Evolutionary conservation across 208 protist genomes (phyloP).

Genomic region (Balamuthia mandrillaris): DNA sequence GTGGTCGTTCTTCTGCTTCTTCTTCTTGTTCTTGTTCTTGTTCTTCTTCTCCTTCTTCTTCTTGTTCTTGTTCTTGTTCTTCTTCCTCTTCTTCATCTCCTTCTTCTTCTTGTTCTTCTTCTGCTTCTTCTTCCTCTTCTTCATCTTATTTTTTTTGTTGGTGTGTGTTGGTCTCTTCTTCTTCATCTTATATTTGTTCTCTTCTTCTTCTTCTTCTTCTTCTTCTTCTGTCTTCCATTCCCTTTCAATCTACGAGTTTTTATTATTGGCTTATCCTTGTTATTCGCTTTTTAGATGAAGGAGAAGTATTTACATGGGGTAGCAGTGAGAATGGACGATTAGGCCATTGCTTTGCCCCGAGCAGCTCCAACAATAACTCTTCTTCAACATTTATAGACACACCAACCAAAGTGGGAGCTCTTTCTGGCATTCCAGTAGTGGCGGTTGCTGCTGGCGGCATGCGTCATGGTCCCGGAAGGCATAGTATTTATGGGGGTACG

Average conservation of each 20-base stretch:
- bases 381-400: too few species aligned
- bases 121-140: conserved; percentile 55
- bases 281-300: too few species aligned
- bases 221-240: conserved; percentile 77
- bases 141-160: conserved; percentile 36
- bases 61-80: background rate
- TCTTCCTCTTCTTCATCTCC: conserved; percentile 24
- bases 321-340: too few species aligned
- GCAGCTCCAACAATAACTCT: too few species aligned
- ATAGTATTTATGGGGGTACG: too few species aligned
- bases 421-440: too few species aligned
- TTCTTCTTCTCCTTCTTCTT: background rate
- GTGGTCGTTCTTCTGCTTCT: background rate
- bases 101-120: conserved; percentile 47
- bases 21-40: conserved; percentile 2
- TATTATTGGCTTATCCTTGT: background rate
- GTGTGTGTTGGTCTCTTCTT: conserved; percentile 72
- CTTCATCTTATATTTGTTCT: conserved; percentile 64
- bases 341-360: too few species aligned
- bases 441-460: too few species aligned
- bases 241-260: conserved; percentile 46
- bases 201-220: too few species aligned
- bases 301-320: too few species aligned
- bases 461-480: too few species aligned
- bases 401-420: too few species aligned